Evolutionary conservation across 345 rosid genomes (phyloP).

Genomic region (Acer yangbiense): DNA sequence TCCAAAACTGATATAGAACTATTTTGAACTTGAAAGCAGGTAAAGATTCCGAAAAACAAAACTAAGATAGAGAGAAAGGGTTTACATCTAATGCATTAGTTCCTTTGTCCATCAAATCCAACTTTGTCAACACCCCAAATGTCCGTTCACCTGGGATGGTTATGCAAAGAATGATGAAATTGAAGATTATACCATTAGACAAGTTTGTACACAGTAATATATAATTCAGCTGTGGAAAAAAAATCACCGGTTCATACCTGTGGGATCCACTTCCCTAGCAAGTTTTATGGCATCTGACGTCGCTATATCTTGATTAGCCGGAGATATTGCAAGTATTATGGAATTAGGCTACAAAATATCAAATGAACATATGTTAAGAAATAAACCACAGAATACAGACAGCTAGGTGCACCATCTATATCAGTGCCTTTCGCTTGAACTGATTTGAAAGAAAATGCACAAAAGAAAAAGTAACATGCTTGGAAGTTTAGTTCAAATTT

Average conservation of each 20-base stretch:
- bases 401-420: not conserved
- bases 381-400: not conserved
- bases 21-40: not conserved
- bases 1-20: not conserved
- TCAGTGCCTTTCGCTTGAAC: not conserved
- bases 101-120: conserved; percentile 98
- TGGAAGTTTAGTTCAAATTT: not conserved
- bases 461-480: not conserved
- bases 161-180: conserved; percentile 1
- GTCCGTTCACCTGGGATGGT: conserved; percentile 76
- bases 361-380: conserved; percentile 8
- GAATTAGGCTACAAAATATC: conserved; percentile 69
- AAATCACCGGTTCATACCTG: conserved; percentile 48
- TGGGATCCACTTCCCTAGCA: conserved; percentile 86
- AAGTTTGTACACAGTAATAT: not conserved
- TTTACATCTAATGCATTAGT: conserved; percentile 90
- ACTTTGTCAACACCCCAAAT: conserved; percentile 96
- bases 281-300: conserved; percentile 97
- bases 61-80: conserved; percentile 19
- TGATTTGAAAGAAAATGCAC: not conserved
- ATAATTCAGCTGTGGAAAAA: not conserved
- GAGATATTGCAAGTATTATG: conserved; percentile 90
- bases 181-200: not conserved
- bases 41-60: not conserved
- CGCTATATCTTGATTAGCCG: conserved; percentile 97